Base-by-base conservation (phyloP, 73 alveolate genomes). In the Paramecium sonneborni region DNA sequence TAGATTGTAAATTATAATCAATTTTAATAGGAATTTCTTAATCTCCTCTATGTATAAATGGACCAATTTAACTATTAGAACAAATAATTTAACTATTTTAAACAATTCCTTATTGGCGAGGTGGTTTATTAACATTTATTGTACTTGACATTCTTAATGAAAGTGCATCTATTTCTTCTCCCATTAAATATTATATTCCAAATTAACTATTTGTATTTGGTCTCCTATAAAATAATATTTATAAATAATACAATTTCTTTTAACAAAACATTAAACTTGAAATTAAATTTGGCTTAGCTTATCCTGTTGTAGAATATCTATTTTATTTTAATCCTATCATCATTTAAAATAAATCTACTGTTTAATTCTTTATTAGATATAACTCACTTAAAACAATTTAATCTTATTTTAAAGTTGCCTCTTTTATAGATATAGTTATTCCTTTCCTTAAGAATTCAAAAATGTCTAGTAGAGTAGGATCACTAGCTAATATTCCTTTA, bases 381-480 rank as follows among this genome's bases (percentile, higher is more conserved):
- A 79, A 44, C 32, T 79, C 90, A 44, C 48, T 41, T 9, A 79
- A 10, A 8, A 79, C 55, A 10, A 79, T 24, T 18, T 79, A 39
- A 43, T 79, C 69, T 46, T 79, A 30, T 24, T 46, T 41, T 43
- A 79, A 23, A 6, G 69, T 41, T 20, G 90, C 69, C 24, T 79
- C 90, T 79, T 44, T 23, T 18, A 79, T 79, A n/a, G 90, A 30
- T 9, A 39, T 62, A n/a, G 90, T 79, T 39, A 79, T 62, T 23
- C 90, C 90, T 46, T 79, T 79, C 30, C 55, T 79, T 14, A 79
- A 39, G n/a, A 79, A 79, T 23, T 79, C 90, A 12, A 79, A 79
- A 10, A 79, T 79, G 24, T 79, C 72, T 10, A 79, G 28, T 26
- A 79, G 41, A 18, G 76, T 10, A 0, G 90, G 90, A 79, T 79